Evolutionary conservation across 352 stramenopile species (phyloP).

Genomic region (Phytophthora idaei): DNA sequence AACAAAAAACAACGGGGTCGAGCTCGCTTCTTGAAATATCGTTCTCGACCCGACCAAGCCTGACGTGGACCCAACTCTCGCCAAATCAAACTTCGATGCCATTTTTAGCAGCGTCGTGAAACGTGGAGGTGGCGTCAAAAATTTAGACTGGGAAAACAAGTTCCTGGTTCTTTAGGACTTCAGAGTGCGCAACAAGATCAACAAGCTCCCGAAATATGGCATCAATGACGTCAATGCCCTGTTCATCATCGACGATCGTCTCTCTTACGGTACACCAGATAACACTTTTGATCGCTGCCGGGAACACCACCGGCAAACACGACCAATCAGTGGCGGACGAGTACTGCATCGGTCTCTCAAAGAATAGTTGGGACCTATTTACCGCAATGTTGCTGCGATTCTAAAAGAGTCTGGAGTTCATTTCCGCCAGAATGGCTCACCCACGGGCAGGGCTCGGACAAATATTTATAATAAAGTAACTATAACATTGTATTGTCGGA

Average conservation of each 20-base stretch:
- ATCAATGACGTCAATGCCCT: constrained; percentile 27
- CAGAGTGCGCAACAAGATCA: constrained; percentile 45
- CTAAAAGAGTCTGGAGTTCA: constrained; percentile 36
- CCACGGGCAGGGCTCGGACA: too few relatives aligned
- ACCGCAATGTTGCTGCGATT: constrained; percentile 48
- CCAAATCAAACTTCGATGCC: constrained; percentile 43
- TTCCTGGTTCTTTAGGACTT: constrained; percentile 49
- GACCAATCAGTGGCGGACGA: constrained; percentile 47
- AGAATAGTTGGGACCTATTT: constrained; percentile 63
- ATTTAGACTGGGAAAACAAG: constrained; percentile 60
- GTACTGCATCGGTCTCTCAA: constrained; percentile 52
- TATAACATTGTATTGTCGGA: too few relatives aligned
- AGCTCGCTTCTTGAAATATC: constrained; percentile 53
- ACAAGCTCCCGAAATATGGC: constrained; percentile 26
- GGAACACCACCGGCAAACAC: background rate
- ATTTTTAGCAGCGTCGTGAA: constrained; percentile 28
- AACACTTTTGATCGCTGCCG: constrained; percentile 35
- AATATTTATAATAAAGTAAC: too few relatives aligned
- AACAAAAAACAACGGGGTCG: constrained; percentile 31
- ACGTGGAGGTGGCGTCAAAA: constrained; percentile 45
- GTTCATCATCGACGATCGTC: constrained; percentile 59
- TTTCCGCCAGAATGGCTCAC: constrained; percentile 42
- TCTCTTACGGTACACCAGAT: constrained; percentile 57
- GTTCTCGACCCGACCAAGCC: constrained; percentile 50
- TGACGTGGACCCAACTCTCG: constrained; percentile 16